Evolutionary conservation across 2,329 filamentous ascomycete genomes (phyloP), one percentile per base, ranked within the genome.

Genomic region (Colletotrichum paranaense): DNA sequence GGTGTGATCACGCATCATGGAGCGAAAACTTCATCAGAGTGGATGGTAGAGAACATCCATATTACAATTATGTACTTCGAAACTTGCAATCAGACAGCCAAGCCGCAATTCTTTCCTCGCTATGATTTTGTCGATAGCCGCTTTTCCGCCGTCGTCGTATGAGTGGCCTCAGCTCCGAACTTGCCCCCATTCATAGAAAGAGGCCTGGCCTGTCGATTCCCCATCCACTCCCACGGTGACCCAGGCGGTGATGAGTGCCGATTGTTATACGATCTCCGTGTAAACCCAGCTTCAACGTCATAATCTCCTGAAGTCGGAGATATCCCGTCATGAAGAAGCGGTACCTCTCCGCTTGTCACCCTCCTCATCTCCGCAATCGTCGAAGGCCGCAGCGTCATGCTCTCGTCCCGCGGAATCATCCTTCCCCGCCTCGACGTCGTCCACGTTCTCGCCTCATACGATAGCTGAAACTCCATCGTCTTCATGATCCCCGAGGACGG

Each of bases 401-500:
- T 8, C 46, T 66, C 71, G 14, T 65, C 35, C 8, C 42, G 58
- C 2, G 38, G 53, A 19, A 30, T 59, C 35, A 52, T 59, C 3
- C 19, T 35, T 6, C 16, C 71, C 3, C 35, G 60, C 7, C 22
- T 52, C 38, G 38, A 42, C 38, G 38, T 42, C 8, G 46, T 42
- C 67, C 71, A 73, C 32, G 56, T 57, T 11, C 46, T 59, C 16
- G 49, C 49, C n/a, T 73, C 71, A 28, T 73, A 73, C 1, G 71
- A 71, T 2, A 73, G 35, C 28, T 62, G 32, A 5, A 73, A 65
- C 35, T 73, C 71, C 71, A 73, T 73, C 4, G 71, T 73, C 30
- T 71, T 73, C 71, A 73, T 65, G 6, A 73, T 73, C 2, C 71
- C 71, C 1, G 56, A 70, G 2, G 62, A 35, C 3, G 67, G 71